A percentile compares a stretch with the other conserved stretches of the same genome.
Conservation (phyloP, 345 rosid genomes). For the Hibiscus trionum region DNA sequence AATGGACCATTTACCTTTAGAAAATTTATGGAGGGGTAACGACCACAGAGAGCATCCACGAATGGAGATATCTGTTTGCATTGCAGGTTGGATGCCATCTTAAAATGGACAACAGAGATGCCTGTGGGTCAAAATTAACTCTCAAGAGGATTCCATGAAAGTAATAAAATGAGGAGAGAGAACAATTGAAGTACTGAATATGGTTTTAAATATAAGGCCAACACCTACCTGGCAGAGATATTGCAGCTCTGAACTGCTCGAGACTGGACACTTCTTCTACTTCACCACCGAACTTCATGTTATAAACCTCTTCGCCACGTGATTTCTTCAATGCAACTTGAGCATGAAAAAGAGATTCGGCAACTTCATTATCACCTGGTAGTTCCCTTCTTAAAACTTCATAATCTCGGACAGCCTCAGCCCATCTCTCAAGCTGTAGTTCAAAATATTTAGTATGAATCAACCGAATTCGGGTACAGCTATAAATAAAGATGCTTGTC, state of each 20-base stretch:
- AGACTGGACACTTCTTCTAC: constrained; percentile 69
- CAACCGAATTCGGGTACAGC: neutral
- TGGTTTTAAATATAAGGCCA: neutral
- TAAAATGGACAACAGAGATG: constrained; percentile 64
- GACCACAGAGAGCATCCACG: constrained; percentile 66
- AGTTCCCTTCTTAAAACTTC: constrained; percentile 74
- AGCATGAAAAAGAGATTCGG: constrained; percentile 83
- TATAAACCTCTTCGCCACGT: constrained; percentile 79
- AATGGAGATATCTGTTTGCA: constrained; percentile 81
- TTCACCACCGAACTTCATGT: constrained; percentile 77
- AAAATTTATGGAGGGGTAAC: constrained; percentile 78
- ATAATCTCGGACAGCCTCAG: constrained; percentile 78
- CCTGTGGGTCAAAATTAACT: constrained; percentile 38
- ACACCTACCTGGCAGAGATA: constrained; percentile 61
- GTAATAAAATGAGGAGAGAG: neutral
- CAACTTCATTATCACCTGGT: constrained; percentile 71
- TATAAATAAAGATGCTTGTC: neutral
- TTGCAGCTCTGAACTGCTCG: constrained; percentile 75
- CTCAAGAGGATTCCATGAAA: constrained; percentile 5
- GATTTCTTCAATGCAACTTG: constrained; percentile 95
- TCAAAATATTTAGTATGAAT: constrained; percentile 3
- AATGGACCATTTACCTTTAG: constrained; percentile 49
- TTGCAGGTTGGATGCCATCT: constrained; percentile 46
- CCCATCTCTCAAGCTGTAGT: constrained; percentile 81
- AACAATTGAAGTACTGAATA: neutral